Conservation (phyloP, 73 alveolate genomes). For the Paramecium primaurelia region DNA sequence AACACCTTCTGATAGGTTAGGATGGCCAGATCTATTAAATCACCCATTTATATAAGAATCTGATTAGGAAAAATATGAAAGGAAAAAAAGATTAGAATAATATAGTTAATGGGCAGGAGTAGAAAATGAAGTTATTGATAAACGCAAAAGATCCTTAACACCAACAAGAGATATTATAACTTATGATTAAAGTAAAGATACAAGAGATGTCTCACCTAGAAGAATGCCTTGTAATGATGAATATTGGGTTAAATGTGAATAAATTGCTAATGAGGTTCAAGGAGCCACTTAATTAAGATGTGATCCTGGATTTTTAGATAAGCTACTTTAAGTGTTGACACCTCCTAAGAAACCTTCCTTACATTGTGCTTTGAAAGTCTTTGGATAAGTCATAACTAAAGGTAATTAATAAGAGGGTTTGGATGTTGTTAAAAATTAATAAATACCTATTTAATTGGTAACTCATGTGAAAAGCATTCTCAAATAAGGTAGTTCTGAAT, state of each 20-base stretch:
- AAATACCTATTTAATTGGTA: slow-evolving; percentile 70
- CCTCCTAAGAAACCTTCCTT: slow-evolving; percentile 80
- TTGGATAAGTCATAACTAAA: slow-evolving; percentile 80
- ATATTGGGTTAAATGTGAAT: slow-evolving; percentile 84
- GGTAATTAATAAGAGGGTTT: slow-evolving; percentile 76
- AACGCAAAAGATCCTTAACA: slow-evolving; percentile 48
- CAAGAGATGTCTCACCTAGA: slow-evolving; percentile 67
- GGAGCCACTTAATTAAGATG: slow-evolving; percentile 93
- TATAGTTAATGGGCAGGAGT: slow-evolving; percentile 93
- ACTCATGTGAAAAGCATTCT: slow-evolving; percentile 64
- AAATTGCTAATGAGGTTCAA: slow-evolving; percentile 79
- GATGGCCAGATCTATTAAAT: slow-evolving; percentile 97
- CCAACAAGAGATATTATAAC: slow-evolving; percentile 20
- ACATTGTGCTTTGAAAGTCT: slow-evolving; percentile 75
- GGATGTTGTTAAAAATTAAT: slow-evolving; percentile 91
- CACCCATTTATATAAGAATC: slow-evolving; percentile 98
- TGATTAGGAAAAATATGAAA: slow-evolving; percentile 89
- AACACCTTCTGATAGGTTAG: slow-evolving; percentile 96
- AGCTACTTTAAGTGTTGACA: slow-evolving; percentile 66
- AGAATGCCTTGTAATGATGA: slow-evolving; percentile 77
- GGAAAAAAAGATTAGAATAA: slow-evolving; percentile 88
- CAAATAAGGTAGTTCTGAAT: slow-evolving; percentile 76
- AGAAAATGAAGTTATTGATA: slow-evolving; percentile 52
- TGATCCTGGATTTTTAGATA: slow-evolving; percentile 89
- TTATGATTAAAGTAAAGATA: slow-evolving; percentile 51